phyloP scores from a whole-genome alignment of 768 basidiomycete genomes.

The Lyophyllum decastes region DNA sequence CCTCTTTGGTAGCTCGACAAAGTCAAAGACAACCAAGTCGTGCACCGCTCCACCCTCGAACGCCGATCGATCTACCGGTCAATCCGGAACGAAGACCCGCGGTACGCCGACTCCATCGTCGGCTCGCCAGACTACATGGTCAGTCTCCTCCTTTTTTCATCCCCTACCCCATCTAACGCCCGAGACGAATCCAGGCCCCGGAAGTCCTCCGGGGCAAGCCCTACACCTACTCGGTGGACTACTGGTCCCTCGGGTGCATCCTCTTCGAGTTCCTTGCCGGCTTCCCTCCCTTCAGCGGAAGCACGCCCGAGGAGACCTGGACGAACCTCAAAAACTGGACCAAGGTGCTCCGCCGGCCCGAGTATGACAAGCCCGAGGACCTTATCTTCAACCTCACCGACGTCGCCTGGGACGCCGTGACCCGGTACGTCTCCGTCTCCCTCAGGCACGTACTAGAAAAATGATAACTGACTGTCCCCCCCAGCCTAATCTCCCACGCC shows the following conservation, averaged over 20 bases:
- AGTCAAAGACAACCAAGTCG: slow-evolving; percentile 89
- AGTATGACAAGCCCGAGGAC: slow-evolving; percentile 95
- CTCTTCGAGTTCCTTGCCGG: slow-evolving; percentile 96
- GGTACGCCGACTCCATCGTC: slow-evolving; percentile 96
- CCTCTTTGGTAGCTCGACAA: slow-evolving; percentile 73
- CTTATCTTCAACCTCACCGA: slow-evolving; percentile 95
- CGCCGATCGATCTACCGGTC: slow-evolving; percentile 93
- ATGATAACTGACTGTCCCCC: not conserved
- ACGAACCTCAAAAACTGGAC: slow-evolving; percentile 98
- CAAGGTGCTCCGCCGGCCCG: slow-evolving; percentile 86
- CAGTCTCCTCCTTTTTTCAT: not conserved
- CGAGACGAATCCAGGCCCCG: slow-evolving; percentile 56
- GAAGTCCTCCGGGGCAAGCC: slow-evolving; percentile 93
- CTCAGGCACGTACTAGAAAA: not conserved
- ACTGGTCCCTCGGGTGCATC: slow-evolving; percentile 98
- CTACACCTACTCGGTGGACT: slow-evolving; percentile 96
- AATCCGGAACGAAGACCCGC: slow-evolving; percentile 84
- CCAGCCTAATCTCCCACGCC: slow-evolving; percentile 85
- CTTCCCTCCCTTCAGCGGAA: slow-evolving; percentile 97
- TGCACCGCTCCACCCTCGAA: slow-evolving; percentile 91
- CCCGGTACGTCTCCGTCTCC: slow-evolving; percentile 49
- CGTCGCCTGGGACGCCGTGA: slow-evolving; percentile 92
- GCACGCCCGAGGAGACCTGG: slow-evolving; percentile 97
- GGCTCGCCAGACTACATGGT: slow-evolving; percentile 99
- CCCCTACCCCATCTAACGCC: not conserved